Conservation (phyloP, 768 basidiomycete genomes). For the Auricularia heimuer region DNA sequence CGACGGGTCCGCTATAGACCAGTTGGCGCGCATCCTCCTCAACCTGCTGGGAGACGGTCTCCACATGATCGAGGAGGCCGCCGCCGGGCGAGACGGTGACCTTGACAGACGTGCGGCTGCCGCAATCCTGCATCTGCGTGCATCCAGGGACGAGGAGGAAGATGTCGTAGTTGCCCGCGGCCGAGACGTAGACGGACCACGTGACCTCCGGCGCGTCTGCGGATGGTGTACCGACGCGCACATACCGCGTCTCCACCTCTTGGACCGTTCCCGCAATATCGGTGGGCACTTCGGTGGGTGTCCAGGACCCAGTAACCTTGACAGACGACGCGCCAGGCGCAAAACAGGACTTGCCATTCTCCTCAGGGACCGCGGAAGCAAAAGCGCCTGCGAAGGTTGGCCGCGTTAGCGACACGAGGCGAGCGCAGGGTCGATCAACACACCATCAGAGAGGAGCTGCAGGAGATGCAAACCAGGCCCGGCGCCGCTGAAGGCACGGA, state of each 20-base stretch:
- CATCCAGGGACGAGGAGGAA: slow-evolving; percentile 86
- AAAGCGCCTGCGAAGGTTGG: slow-evolving; percentile 42
- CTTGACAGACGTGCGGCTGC: slow-evolving; percentile 66
- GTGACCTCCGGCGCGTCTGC: slow-evolving; percentile 68
- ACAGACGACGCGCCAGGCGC: slow-evolving; percentile 66
- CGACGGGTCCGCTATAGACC: slow-evolving; percentile 76
- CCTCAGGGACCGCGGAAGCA: slow-evolving; percentile 54
- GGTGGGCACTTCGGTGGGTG: slow-evolving; percentile 50
- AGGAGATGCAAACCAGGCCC: slow-evolving; percentile 80
- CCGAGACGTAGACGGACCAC: slow-evolving; percentile 88
- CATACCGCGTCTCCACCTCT: slow-evolving; percentile 56
- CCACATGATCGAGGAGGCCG: slow-evolving; percentile 52
- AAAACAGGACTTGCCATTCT: slow-evolving; percentile 66
- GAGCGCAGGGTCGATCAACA: slow-evolving; percentile 6
- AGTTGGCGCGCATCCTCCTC: slow-evolving; percentile 44
- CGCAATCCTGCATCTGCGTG: slow-evolving; percentile 68
- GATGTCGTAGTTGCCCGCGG: slow-evolving; percentile 76
- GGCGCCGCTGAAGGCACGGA: slow-evolving; percentile 64
- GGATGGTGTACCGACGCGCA: slow-evolving; percentile 53
- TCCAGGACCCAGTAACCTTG: slow-evolving; percentile 63
- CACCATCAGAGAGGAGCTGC: slow-evolving; percentile 84
- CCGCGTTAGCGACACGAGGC: slow-evolving; percentile 1
- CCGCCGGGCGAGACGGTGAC: slow-evolving; percentile 75
- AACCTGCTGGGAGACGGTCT: slow-evolving; percentile 67
- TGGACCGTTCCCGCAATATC: slow-evolving; percentile 73